Conservation (phyloP, 139 green algal genomes). For the Limnomonas spitsbergensis region DNA sequence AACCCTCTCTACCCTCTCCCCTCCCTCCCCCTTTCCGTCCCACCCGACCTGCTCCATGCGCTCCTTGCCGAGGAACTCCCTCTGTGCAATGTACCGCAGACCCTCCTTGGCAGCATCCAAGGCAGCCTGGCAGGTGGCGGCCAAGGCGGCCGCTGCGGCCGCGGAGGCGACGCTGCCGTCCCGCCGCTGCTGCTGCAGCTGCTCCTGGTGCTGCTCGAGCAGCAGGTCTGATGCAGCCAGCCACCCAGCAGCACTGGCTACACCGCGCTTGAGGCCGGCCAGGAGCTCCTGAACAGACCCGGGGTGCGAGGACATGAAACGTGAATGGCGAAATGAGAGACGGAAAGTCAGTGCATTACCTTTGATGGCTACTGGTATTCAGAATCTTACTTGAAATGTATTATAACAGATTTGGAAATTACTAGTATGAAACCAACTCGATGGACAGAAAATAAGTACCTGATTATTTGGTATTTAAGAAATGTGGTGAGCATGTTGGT, state of each 20-base stretch:
- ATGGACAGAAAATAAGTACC: too few species aligned
- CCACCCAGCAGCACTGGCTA: conserved; percentile 33
- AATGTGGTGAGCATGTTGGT: too few species aligned
- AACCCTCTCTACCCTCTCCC: too few species aligned
- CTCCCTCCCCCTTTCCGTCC: too few species aligned
- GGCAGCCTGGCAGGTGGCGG: conserved; percentile 31
- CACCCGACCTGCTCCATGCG: conserved; percentile 20
- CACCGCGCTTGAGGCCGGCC: conserved; percentile 15
- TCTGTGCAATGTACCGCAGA: conserved; percentile 33
- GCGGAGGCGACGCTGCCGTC: background rate
- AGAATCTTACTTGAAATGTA: too few species aligned
- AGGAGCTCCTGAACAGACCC: conserved; percentile 21
- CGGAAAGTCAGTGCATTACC: too few species aligned
- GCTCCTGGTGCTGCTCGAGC: conserved; percentile 36
- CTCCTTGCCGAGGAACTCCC: conserved; percentile 42
- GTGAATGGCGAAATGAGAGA: background rate
- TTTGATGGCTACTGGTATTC: too few species aligned
- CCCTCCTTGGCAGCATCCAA: conserved; percentile 54
- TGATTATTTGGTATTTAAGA: too few species aligned
- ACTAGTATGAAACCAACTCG: too few species aligned
- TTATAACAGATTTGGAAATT: too few species aligned
- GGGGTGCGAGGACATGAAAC: background rate
- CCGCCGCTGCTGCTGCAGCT: conserved; percentile 8
- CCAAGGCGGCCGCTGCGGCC: background rate
- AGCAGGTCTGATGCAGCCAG: conserved; percentile 37